Percentiles rank a stretch among this genome's conserved stretches.
These are phyloP conservation scores for Fusarium circinatum DNA, from an alignment of 2,329 filamentous ascomycete genomes.

Conservation along the genomic window DNA sequence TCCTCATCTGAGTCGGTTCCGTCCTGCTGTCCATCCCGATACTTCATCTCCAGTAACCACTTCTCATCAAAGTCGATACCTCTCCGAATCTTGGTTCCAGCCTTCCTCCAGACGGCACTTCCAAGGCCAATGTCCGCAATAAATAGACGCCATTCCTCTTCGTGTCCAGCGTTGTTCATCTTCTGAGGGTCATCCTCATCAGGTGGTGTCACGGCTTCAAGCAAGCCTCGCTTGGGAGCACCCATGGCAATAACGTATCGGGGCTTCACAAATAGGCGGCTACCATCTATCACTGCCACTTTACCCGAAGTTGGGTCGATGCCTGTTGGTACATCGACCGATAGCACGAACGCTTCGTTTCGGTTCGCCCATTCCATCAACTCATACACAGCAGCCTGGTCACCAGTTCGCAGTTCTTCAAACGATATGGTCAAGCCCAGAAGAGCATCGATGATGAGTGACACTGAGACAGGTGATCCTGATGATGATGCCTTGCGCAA, in stretches of 20 bases:
- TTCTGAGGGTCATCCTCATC: conserved; percentile 52
- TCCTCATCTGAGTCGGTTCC: conserved; percentile 42
- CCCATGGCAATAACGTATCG: conserved; percentile 87
- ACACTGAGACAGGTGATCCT: conserved; percentile 65
- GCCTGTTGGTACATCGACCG: conserved; percentile 91
- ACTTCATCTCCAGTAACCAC: conserved; percentile 82
- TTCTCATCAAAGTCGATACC: conserved; percentile 89
- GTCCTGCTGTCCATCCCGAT: conserved; percentile 51
- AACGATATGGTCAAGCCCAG: conserved; percentile 89
- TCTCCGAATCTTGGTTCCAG: conserved; percentile 80
- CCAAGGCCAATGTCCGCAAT: conserved; percentile 89
- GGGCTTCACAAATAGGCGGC: conserved; percentile 81
- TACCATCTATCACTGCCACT: conserved; percentile 74
- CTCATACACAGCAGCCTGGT: conserved; percentile 86
- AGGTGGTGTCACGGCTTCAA: conserved; percentile 75
- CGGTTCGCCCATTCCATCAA: conserved; percentile 95
- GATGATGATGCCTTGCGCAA: conserved; percentile 58
- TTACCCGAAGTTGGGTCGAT: conserved; percentile 82
- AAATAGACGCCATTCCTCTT: conserved; percentile 79
- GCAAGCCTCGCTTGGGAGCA: conserved; percentile 84
- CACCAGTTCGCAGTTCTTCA: conserved; percentile 83
- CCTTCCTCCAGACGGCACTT: conserved; percentile 85
- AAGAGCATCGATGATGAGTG: conserved; percentile 88
- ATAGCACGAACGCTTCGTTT: conserved; percentile 82
- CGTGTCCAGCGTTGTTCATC: conserved; percentile 49